Percentiles rank a stretch among this genome's conserved stretches.
phyloP scores from a whole-genome alignment of 768 basidiomycete species.

The Suillus subalutaceus region DNA sequence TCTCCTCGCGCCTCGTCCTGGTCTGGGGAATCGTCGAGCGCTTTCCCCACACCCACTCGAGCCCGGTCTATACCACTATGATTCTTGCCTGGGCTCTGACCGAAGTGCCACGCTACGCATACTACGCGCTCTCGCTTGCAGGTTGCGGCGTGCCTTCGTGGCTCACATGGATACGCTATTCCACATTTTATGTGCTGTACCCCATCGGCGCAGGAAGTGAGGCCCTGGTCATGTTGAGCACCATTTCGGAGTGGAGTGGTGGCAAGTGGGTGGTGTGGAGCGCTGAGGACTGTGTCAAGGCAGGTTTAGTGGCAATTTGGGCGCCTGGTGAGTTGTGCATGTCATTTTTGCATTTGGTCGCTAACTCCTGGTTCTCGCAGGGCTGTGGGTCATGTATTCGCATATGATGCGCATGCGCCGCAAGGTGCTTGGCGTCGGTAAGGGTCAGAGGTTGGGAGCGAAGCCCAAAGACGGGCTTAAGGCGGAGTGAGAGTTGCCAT shows the following conservation, averaged over 20 bases:
- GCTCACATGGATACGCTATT: constrained; percentile 83
- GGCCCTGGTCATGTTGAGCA: constrained; percentile 78
- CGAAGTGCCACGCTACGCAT: constrained; percentile 90
- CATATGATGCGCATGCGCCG: constrained; percentile 62
- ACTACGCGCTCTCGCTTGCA: constrained; percentile 75
- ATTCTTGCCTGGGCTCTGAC: constrained; percentile 90
- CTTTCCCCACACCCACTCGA: constrained; percentile 52
- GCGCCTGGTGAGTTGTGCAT: constrained; percentile 70
- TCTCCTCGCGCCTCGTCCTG: constrained; percentile 77
- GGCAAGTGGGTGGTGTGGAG: constrained; percentile 51
- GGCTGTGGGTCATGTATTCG: constrained; percentile 56
- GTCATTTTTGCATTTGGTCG: background rate
- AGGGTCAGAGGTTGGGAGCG: constrained; percentile 34
- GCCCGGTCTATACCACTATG: constrained; percentile 89
- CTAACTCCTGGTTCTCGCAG: constrained; percentile 25
- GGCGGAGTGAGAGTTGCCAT: constrained; percentile 14
- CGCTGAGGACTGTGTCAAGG: constrained; percentile 58
- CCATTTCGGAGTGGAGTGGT: constrained; percentile 58
- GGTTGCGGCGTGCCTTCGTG: constrained; percentile 53
- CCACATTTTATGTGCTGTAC: constrained; percentile 93
- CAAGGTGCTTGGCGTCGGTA: constrained; percentile 50
- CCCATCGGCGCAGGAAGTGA: constrained; percentile 91
- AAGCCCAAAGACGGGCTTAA: constrained; percentile 37
- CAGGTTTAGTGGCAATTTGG: constrained; percentile 75
- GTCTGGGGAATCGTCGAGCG: constrained; percentile 75